Percentiles rank a stretch among this genome's conserved stretches.
phyloP scores from a whole-genome alignment of 192 early-diverging fungal species.

The Dissophora ornata region DNA sequence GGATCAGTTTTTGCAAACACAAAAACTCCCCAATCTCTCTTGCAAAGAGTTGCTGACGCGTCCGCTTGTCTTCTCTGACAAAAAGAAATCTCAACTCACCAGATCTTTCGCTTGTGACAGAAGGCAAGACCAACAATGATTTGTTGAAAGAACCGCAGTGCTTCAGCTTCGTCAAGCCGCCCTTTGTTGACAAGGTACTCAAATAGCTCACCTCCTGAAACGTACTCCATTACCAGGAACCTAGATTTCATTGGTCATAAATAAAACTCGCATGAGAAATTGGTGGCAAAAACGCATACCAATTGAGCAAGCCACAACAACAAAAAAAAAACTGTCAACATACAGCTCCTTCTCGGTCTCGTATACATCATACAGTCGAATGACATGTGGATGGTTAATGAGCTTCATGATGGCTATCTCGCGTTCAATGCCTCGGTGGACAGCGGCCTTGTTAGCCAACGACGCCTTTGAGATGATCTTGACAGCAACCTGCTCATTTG shows the following conservation, averaged over 20 bases:
- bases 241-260: constrained; percentile 3
- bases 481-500: constrained; percentile 66
- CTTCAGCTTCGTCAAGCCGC: constrained; percentile 58
- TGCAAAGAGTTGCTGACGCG: no score
- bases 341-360: constrained; percentile 57
- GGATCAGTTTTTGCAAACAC: no score
- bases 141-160: constrained; percentile 65
- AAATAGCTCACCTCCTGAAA: constrained; percentile 80
- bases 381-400: constrained; percentile 66
- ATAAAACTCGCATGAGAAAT: not conserved
- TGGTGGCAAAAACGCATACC: no score
- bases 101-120: constrained; percentile 72
- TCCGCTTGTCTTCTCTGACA: no score
- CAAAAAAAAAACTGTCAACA: no score
- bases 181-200: constrained; percentile 72
- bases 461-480: constrained; percentile 67
- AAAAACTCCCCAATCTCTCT: no score
- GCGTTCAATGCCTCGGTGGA: constrained; percentile 62
- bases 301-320: no score
- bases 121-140: constrained; percentile 67
- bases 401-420: constrained; percentile 68
- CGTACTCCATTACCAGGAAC: constrained; percentile 74
- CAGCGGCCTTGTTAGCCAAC: constrained; percentile 56
- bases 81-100: no score
- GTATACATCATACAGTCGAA: constrained; percentile 62